A percentile compares a stretch with the other conserved stretches of the same genome.
phyloP scores from a whole-genome alignment of 2,329 filamentous ascomycete genomes.

The Xylariaceae sp. region DNA sequence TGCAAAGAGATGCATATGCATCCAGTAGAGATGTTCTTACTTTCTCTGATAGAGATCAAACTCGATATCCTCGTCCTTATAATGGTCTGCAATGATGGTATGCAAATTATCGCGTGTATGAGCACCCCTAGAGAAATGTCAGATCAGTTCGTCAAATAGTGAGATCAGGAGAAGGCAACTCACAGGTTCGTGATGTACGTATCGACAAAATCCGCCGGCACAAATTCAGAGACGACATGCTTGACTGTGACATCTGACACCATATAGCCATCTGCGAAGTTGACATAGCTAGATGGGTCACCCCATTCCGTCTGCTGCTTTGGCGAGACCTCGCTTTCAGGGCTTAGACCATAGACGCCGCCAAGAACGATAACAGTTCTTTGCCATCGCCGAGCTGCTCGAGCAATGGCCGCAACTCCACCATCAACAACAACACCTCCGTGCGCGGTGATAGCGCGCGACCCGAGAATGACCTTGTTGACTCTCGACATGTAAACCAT shows the following conservation, averaged over 20 bases:
- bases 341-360: conserved; percentile 90
- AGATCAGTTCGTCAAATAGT: background rate
- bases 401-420: conserved; percentile 79
- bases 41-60: conserved; percentile 51
- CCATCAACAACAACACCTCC: conserved; percentile 80
- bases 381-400: conserved; percentile 76
- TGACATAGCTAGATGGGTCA: conserved; percentile 70
- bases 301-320: conserved; percentile 83
- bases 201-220: conserved; percentile 71
- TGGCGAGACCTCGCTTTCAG: conserved; percentile 80
- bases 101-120: conserved; percentile 63
- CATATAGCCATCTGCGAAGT: conserved; percentile 74
- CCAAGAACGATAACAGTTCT: conserved; percentile 85
- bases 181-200: conserved; percentile 83
- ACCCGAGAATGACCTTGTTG: conserved; percentile 90
- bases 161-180: conserved; percentile 32
- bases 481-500: conserved; percentile 94
- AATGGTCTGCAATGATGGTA: conserved; percentile 69
- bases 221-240: conserved; percentile 78
- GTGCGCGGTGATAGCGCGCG: conserved; percentile 82
- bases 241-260: conserved; percentile 74
- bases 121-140: conserved; percentile 24
- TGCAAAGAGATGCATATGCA: no score
- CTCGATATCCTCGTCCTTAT: conserved; percentile 68
- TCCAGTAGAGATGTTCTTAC: no score